Conservation (phyloP, 768 basidiomycete species). For the Suillus decipiens region DNA sequence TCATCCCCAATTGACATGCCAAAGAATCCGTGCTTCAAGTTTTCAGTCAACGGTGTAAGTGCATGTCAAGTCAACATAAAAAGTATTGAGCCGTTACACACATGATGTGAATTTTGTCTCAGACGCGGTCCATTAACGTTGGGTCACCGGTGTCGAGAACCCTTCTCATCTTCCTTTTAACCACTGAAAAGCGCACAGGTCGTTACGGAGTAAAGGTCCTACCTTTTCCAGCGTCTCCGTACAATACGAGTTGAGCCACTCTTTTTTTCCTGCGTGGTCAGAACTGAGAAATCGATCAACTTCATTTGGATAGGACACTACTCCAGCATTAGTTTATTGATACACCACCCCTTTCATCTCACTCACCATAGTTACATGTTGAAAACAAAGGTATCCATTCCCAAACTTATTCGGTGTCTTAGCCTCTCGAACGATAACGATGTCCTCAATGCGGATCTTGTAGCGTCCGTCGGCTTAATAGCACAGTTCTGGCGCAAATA, state of each 20-base stretch:
- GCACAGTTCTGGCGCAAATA: constrained; percentile 64
- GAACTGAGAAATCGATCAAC: constrained; percentile 63
- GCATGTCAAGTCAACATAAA: too few relatives aligned
- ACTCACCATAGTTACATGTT: constrained; percentile 84
- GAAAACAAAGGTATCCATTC: constrained; percentile 81
- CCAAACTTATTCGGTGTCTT: constrained; percentile 77
- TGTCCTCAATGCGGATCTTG: constrained; percentile 92
- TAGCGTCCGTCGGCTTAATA: constrained; percentile 90
- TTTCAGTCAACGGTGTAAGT: too few relatives aligned
- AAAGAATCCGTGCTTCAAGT: too few relatives aligned
- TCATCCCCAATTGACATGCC: too few relatives aligned
- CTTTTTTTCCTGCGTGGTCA: constrained; percentile 68
- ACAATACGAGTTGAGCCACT: constrained; percentile 88
- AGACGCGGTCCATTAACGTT: too few relatives aligned
- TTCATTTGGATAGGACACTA: constrained; percentile 86
- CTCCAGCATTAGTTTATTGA: constrained; percentile 8
- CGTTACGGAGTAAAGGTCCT: constrained; percentile 67
- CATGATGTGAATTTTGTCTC: too few relatives aligned
- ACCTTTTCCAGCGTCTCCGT: constrained; percentile 73
- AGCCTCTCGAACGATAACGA: constrained; percentile 76
- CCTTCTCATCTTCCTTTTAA: constrained; percentile 53
- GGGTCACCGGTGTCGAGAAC: too few relatives aligned
- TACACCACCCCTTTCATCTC: constrained; percentile 2
- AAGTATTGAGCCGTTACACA: too few relatives aligned
- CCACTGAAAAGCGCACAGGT: constrained; percentile 62